A percentile compares a stretch with the other conserved stretches of the same genome.
These are phyloP conservation scores for Crithidia sp. DNA, from an alignment of 208 protist species.

Conservation along the genomic window DNA sequence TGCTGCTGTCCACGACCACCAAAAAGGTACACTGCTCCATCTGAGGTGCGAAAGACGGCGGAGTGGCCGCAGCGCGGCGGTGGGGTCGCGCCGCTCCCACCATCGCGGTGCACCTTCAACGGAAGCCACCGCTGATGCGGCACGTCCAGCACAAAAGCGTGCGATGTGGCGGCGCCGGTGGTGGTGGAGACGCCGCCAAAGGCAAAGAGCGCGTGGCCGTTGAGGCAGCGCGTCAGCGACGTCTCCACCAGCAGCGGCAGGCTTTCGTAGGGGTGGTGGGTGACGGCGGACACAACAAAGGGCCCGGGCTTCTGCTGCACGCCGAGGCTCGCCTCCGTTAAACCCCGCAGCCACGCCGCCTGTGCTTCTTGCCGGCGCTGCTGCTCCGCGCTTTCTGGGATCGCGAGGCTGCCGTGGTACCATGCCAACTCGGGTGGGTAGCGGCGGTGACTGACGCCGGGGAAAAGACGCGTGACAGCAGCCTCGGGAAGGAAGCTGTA, in stretches of 20 bases:
- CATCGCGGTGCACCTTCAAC: conserved; percentile 12
- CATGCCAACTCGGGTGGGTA: conserved; percentile 60
- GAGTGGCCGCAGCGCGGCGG: conserved; percentile 63
- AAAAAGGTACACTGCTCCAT: conserved; percentile 69
- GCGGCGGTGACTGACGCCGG: conserved; percentile 37
- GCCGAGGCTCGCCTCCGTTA: conserved; percentile 44
- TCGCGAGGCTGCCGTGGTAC: conserved; percentile 57
- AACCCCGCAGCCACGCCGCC: conserved; percentile 38
- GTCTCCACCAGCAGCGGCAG: conserved; percentile 49
- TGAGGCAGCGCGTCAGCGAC: conserved; percentile 60
- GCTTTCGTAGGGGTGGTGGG: conserved; percentile 41
- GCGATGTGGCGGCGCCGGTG: conserved; percentile 15
- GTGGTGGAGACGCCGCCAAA: conserved; percentile 32
- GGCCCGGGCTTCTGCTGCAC: conserved; percentile 25
- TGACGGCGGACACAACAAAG: conserved; percentile 52
- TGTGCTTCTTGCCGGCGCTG: conserved; percentile 34
- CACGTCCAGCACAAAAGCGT: conserved; percentile 24
- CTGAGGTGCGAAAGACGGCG: conserved; percentile 43
- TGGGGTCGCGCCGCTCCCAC: not conserved
- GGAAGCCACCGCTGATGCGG: conserved; percentile 18
- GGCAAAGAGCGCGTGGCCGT: conserved; percentile 58
- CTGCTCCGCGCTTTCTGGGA: conserved; percentile 35
- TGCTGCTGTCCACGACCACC: conserved; percentile 43
- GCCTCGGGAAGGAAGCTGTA: conserved; percentile 20
- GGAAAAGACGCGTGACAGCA: conserved; percentile 20